Evolutionary conservation across 116 monocot genomes (phyloP), one percentile per base, ranked within the genome.

Genomic region (Phalaenopsis hybrid): DNA sequence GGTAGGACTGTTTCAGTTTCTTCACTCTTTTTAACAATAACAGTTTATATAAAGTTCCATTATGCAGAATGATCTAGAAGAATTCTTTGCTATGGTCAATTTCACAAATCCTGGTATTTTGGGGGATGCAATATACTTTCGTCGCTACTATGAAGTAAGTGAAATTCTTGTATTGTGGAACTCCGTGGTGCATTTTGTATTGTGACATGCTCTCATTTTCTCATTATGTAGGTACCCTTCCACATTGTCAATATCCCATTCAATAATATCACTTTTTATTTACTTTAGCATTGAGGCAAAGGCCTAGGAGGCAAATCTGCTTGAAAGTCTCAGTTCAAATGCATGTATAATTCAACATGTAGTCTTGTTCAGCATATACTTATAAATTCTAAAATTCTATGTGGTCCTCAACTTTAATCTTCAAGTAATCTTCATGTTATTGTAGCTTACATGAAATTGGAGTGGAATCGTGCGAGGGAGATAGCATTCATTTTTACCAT

Each of bases 21-120:
- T 68, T 81, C 45, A 4, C 28, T 18, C 46, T 77, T 77, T 15
- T 7, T 48, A 23, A 28, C 6, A 51, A 28, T 50, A 51, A 51
- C 12, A 28, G 0, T 77, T 13, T 5, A 20, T 75, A 46, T 8
- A 75, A 72, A 57, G n/a, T 45, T 72, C 77, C 63, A 63, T 77
- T 79, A 79, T 46, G 45, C 84, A 98, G 97, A 98, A 98, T 88
- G 94, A 98, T 83, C 86, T 98, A n/a, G 94, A 91, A 75, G 97
- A 98, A 84, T 98, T 98, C 78, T 98, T 89, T 90, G 90, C 97
- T 45, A 98, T 98, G 97, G 97, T 98, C 43, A 94, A 94, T 78
- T 98, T 98, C 85, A 98, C 97, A 79, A 98, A 98, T 93, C 91
- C 94, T 81, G 95, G 97, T 83, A 83, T 98, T 84, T 83, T 98